Evolutionary conservation across 2,329 filamentous ascomycete genomes (phyloP), one percentile per base, ranked within the genome.

Genomic region (Exutisphaerella laricina): DNA sequence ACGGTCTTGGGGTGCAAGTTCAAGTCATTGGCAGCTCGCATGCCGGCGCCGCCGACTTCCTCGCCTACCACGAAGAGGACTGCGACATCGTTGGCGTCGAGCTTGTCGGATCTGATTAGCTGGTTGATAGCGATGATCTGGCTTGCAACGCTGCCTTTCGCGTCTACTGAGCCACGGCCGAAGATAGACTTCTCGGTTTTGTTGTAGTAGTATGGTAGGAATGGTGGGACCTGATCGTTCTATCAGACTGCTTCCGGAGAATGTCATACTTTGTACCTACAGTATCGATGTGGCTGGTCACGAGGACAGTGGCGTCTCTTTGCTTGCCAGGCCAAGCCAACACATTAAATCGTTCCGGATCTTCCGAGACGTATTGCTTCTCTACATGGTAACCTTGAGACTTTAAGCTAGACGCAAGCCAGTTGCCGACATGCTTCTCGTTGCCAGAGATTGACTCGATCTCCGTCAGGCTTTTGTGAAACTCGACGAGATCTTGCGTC

Each of bases 201-300:
- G 30, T 42, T 38, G 37, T 42, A 38, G 23, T 73, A 66, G 22
- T 74, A 70, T 0, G 81, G 81, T 44, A 86, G 82, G 60, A 78
- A 79, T 0, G 85, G 85, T 1, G 85, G 83, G 0, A 86, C 82
- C 61, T 63, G 20, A 25, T 4, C 5, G 3, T 4, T 31, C 13
- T n/a, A n/a, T n/a, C n/a, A n/a, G n/a, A n/a, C n/a, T n/a, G n/a
- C n/a, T n/a, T n/a, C n/a, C n/a, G n/a, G n/a, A n/a, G n/a, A n/a
- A n/a, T n/a, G n/a, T n/a, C n/a, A n/a, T n/a, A n/a, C n/a, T n/a
- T n/a, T n/a, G n/a, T 25, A 38, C 57, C 70, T 29, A 78, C 79
- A 2, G 77, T 80, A 57, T 96, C 89, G 56, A 94, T 90, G 62
- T 95, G 88, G 43, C 83, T 88, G 1, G 81, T 81, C 1, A 89